These are phyloP conservation scores for Malassezia yamatoensis DNA, from an alignment of 1,284 basidiomycete genomes.

Conservation along the genomic window DNA sequence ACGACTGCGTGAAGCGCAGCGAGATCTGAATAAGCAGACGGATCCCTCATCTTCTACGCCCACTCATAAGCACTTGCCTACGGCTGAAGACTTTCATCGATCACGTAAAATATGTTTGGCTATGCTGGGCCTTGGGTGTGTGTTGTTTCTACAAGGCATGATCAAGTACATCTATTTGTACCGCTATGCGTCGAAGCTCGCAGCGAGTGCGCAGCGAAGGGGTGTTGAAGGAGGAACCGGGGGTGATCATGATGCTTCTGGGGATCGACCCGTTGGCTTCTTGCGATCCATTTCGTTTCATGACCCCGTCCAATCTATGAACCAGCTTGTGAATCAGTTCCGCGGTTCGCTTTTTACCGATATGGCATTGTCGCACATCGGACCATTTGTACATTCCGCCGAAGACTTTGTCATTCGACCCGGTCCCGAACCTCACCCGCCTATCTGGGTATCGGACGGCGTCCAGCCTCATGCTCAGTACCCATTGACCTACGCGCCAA, in stretches of 20 bases:
- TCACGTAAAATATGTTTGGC: background rate
- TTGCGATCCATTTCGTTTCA: background rate
- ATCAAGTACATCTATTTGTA: constrained; percentile 1
- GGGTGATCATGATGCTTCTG: background rate
- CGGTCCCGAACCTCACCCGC: background rate
- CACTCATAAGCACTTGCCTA: background rate
- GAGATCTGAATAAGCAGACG: background rate
- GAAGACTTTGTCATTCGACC: constrained; percentile 12
- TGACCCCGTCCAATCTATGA: background rate
- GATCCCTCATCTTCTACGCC: background rate
- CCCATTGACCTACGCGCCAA: background rate
- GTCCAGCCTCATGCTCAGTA: background rate
- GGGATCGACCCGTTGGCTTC: background rate
- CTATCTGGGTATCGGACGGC: background rate
- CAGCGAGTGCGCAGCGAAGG: background rate
- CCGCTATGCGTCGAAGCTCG: background rate
- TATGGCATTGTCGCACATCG: background rate
- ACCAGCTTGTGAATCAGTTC: background rate
- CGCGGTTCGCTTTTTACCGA: background rate
- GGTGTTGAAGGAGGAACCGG: background rate
- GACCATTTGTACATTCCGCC: background rate
- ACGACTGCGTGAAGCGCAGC: background rate
- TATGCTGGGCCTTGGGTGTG: background rate
- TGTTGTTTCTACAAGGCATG: background rate
- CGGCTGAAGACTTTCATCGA: background rate